These are phyloP conservation scores for Davidsoniella neocaledoniae DNA, from an alignment of 2,329 filamentous ascomycete species.

Conservation along the genomic window DNA sequence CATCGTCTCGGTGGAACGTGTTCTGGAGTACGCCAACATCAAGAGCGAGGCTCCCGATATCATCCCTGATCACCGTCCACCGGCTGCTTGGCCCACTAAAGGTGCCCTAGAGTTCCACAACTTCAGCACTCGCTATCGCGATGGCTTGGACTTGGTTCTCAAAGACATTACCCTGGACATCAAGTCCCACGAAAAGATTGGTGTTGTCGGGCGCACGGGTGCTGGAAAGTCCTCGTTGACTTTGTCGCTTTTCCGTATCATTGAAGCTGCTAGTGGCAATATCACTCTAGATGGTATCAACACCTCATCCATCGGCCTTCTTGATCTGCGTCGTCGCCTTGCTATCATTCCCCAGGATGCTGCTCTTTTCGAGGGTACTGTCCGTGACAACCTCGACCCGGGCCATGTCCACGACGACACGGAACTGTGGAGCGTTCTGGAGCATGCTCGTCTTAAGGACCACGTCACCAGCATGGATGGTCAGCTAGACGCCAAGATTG, in stretches of 20 bases:
- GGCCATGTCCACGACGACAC: slow-evolving; percentile 92
- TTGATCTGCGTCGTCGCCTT: slow-evolving; percentile 74
- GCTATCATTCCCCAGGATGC: slow-evolving; percentile 98
- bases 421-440: slow-evolving; percentile 88
- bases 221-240: slow-evolving; percentile 93
- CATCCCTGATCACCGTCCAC: slow-evolving; percentile 69
- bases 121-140: slow-evolving; percentile 85
- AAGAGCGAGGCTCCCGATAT: slow-evolving; percentile 92
- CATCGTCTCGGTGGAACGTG: slow-evolving; percentile 94
- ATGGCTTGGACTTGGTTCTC: slow-evolving; percentile 76
- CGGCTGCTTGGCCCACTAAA: slow-evolving; percentile 78
- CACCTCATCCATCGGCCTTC: slow-evolving; percentile 74
- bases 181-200: slow-evolving; percentile 94
- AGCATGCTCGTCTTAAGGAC: slow-evolving; percentile 86
- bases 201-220: slow-evolving; percentile 87
- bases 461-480: slow-evolving; percentile 76
- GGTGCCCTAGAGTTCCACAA: slow-evolving; percentile 82
- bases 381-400: slow-evolving; percentile 91
- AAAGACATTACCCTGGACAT: slow-evolving; percentile 87
- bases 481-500: slow-evolving; percentile 73
- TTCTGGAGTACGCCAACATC: slow-evolving; percentile 83
- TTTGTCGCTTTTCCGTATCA: slow-evolving; percentile 84
- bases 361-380: slow-evolving; percentile 80
- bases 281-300: slow-evolving; percentile 83
- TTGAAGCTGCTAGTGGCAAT: slow-evolving; percentile 66